Evolutionary conservation across 495 filamentous ascomycete species (phyloP).

Genomic region (Penicillium diatomitis): DNA sequence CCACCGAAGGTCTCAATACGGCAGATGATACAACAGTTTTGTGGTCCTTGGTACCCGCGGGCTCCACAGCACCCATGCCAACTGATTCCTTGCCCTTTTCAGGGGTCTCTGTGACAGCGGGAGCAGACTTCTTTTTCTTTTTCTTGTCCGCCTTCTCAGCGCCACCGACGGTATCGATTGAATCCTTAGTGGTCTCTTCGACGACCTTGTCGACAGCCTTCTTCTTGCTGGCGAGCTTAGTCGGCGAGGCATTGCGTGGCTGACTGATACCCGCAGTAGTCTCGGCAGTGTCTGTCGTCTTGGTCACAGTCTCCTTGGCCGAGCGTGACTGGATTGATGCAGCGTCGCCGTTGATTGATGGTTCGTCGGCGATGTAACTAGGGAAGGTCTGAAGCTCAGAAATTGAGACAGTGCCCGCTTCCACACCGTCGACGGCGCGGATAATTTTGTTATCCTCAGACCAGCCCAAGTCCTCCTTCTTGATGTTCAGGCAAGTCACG

Average conservation of each 20-base stretch:
- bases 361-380: constrained; percentile 34
- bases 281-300: constrained; percentile 26
- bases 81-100: constrained; percentile 24
- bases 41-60: constrained; percentile 11
- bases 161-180: constrained; percentile 23
- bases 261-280: constrained; percentile 19
- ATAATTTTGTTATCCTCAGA: constrained; percentile 76
- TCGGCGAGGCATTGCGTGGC: constrained; percentile 33
- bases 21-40: constrained; percentile 12
- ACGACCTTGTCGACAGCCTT: constrained; percentile 22
- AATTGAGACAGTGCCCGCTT: constrained; percentile 50
- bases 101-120: constrained; percentile 25
- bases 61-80: constrained; percentile 10
- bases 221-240: constrained; percentile 32
- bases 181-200: constrained; percentile 34
- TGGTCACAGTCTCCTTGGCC: constrained; percentile 26
- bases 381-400: constrained; percentile 40
- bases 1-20: constrained; percentile 3
- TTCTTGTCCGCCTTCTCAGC: constrained; percentile 48
- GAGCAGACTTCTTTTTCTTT: constrained; percentile 48
- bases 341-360: constrained; percentile 43
- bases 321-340: constrained; percentile 26
- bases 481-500: constrained; percentile 76
- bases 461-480: constrained; percentile 85
- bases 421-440: constrained; percentile 60